These are phyloP conservation scores for Zygosaccharomyces sapae DNA, from an alignment of 1,139 yeast species.

Conservation along the genomic window DNA sequence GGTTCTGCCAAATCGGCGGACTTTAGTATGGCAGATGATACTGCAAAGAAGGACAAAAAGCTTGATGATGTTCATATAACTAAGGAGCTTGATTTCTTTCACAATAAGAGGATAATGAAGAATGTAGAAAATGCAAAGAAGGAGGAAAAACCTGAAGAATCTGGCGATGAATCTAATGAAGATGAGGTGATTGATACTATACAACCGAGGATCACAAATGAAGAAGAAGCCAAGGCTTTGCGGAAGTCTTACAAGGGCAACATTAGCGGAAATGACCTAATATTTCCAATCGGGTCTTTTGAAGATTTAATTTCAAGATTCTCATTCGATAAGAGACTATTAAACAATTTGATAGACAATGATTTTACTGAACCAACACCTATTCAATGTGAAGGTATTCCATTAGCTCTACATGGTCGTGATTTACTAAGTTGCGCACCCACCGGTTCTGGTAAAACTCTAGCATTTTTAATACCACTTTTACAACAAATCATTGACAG, in stretches of 20 bases:
- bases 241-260: conserved; percentile 58
- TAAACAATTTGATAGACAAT: conserved; percentile 60
- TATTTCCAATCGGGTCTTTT: conserved; percentile 85
- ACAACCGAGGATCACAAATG: conserved; percentile 49
- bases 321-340: conserved; percentile 56
- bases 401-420: conserved; percentile 57
- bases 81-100: conserved; percentile 68
- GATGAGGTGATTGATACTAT: conserved; percentile 36
- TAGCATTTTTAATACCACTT: conserved; percentile 82
- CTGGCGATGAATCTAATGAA: conserved; percentile 26
- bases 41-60: conserved; percentile 33
- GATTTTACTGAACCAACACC: conserved; percentile 86
- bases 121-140: conserved; percentile 27
- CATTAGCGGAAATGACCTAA: conserved; percentile 72
- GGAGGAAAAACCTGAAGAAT: conserved; percentile 23
- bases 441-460: conserved; percentile 67
- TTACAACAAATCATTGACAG: conserved; percentile 47
- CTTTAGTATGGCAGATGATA: conserved; percentile 24
- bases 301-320: conserved; percentile 70
- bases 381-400: conserved; percentile 83
- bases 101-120: conserved; percentile 45
- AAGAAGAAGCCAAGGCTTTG: conserved; percentile 53
- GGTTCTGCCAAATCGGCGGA: conserved; percentile 28
- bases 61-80: conserved; percentile 45
- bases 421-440: conserved; percentile 89